Base-by-base conservation (phyloP, 495 filamentous ascomycete genomes). In the Chaetomium fimeti region DNA sequence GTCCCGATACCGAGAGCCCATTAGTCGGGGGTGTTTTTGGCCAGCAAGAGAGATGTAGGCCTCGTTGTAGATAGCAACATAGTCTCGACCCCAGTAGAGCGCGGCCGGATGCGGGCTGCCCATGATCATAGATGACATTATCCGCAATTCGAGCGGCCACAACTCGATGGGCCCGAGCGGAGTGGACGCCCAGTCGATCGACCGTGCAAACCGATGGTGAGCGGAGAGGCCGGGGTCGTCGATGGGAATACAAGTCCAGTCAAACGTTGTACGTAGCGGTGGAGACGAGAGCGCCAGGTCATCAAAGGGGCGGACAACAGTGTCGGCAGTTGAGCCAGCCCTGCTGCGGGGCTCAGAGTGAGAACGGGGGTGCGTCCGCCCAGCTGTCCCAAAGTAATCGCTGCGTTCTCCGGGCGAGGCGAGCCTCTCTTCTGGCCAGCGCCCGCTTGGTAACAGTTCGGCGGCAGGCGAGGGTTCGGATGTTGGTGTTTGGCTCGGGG, bases 21-120 rank as follows among this genome's bases (percentile, higher is more conserved):
- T 91, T 18, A 91, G 69, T 22, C 62, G 64, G 0, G 88, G 88
- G 67, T 91, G 88, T 66, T 90, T 90, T 64, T 86, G 76, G 15
- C 88, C 88, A 2, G 88, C 88, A 13, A 91, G 72, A 6, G 83
- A 64, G 32, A 88, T 82, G 71, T 90, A 90, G 15, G 88, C 87
- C 67, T 90, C 87, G 68, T 91, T 91, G 72, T 91, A 91, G 43
- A 91, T 87, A 20, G 86, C 83, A 24, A 85, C 80, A 42, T 84
- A 77, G 42, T 89, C 85, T 11, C 77, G 71, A 6, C 88, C 88
- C 88, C 88, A 91, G 72, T 89, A 90, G 79, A 91, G 84, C 0
- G 88, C 87, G 7, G 85, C 85, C 16, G 88, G 88, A 74, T 90
- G 86, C 36, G 88, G 88, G 61, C 83, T 86, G 2, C 85, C 87